Evolutionary conservation across 1,139 yeast species (phyloP).

Genomic region (Saccharomyces hybrid): DNA sequence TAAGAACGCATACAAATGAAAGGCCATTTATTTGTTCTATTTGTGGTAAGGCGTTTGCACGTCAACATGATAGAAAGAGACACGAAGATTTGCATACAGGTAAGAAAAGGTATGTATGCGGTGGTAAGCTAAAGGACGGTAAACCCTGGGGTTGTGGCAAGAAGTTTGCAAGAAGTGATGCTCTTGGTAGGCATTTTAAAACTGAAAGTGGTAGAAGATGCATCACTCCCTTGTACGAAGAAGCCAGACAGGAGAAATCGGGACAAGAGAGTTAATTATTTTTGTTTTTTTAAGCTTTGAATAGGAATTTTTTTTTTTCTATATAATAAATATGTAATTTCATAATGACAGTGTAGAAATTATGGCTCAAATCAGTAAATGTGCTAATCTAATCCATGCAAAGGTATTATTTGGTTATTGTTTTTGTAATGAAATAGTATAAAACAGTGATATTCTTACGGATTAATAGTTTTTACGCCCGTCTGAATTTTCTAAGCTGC

Average conservation of each 20-base stretch:
- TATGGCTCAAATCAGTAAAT: neutral
- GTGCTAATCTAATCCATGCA: neutral
- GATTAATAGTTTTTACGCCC: neutral
- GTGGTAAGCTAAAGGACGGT: conserved; percentile 52
- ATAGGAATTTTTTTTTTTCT: conserved; percentile 1
- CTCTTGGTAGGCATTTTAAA: conserved; percentile 84
- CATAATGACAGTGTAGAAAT: neutral
- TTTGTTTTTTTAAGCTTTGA: neutral
- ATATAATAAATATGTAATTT: neutral
- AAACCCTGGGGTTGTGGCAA: conserved; percentile 85
- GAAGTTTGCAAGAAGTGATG: conserved; percentile 92
- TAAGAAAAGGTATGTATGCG: conserved; percentile 78
- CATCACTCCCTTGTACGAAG: conserved; percentile 64
- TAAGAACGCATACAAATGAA: conserved; percentile 90
- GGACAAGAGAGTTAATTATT: conserved; percentile 2
- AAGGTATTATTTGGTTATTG: neutral
- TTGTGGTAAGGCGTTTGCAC: conserved; percentile 91
- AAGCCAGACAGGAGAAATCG: conserved; percentile 41
- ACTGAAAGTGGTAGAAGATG: conserved; percentile 90
- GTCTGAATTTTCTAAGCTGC: neutral
- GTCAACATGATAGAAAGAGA: conserved; percentile 90
- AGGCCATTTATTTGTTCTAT: conserved; percentile 79
- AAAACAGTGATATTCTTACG: neutral
- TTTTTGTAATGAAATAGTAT: neutral
- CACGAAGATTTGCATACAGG: conserved; percentile 93